These are phyloP conservation scores for Kluyveromyces siamensis DNA, from an alignment of 805 yeast species.

Conservation along the genomic window DNA sequence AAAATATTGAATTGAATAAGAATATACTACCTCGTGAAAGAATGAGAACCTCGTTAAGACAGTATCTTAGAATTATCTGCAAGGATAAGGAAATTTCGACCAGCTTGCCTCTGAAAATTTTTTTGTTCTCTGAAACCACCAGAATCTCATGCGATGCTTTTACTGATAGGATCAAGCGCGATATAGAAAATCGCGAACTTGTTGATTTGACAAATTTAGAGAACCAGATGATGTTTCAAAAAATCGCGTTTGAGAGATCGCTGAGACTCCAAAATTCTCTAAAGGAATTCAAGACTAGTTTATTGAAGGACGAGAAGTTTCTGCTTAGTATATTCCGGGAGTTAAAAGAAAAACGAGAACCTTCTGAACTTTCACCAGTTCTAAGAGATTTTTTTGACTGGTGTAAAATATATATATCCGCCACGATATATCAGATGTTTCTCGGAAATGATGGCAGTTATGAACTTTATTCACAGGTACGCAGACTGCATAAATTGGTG, in stretches of 20 bases:
- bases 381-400: constrained; percentile 67
- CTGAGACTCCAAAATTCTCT: constrained; percentile 46
- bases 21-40: constrained; percentile 56
- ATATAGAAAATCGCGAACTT: constrained; percentile 47
- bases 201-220: constrained; percentile 55
- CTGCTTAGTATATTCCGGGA: constrained; percentile 56
- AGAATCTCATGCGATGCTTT: constrained; percentile 31
- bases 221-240: constrained; percentile 64
- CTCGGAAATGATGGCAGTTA: constrained; percentile 75
- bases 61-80: constrained; percentile 50
- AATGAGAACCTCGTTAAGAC: constrained; percentile 67
- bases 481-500: constrained; percentile 62
- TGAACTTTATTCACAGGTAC: constrained; percentile 63
- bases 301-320: constrained; percentile 45
- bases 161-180: constrained; percentile 36
- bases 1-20: constrained; percentile 13
- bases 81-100: constrained; percentile 47
- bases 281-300: constrained; percentile 45
- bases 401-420: constrained; percentile 75
- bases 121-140: constrained; percentile 28
- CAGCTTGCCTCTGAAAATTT: constrained; percentile 42
- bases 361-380: constrained; percentile 56
- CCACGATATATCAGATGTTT: constrained; percentile 72
- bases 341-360: constrained; percentile 43
- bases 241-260: constrained; percentile 53